Evolutionary conservation across 2,329 filamentous ascomycete genomes (phyloP), one percentile per base, ranked within the genome.

Genomic region (Stemphylium lycopersici): DNA sequence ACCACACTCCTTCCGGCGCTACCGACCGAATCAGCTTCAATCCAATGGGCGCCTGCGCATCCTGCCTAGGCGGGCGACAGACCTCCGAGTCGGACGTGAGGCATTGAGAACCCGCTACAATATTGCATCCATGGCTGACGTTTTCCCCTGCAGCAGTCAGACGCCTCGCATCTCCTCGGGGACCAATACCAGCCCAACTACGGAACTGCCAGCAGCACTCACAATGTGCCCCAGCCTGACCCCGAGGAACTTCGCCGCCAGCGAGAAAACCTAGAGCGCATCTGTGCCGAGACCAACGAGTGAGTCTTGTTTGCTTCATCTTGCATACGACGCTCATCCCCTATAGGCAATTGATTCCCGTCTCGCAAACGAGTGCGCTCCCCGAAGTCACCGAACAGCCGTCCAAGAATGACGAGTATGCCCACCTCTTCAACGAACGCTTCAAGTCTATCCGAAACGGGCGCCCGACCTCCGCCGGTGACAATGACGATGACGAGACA

Each of bases 221-320:
- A 72, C 52, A 69, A 69, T 54, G 67, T 70, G 37, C 70, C 74
- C 52, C 77, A 78, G 65, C 77, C 76, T 31, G 79, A 81, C 62
- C 78, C 79, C 48, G 79, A 81, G 62, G 79, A 81, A 67, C 71
- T 81, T 48, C 71, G 76, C 54, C 74, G 78, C 59, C 77, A 80
- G 64, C 72, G 79, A 36, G 79, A 81, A 61, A 77, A 76, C 26
- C 65, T 81, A 53, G 79, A 81, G 63, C 75, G 77, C 32, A 79
- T 82, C 55, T 81, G 79, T 45, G 77, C 78, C 39, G 76, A 79
- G 59, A 80, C 80, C 11, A 76, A 78, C 20, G 78, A 81, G 80
- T 81, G 64, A 52, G 76, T 40, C 22, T 37, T 42, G 0, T 18
- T 34, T 46, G 45, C 49, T 32, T 38, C 26, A 36, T 42, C 24